Percentiles rank a stretch among this genome's conserved stretches.
These are phyloP conservation scores for Backusella australiensis DNA, from an alignment of 192 early-diverging fungal species.

Conservation along the genomic window DNA sequence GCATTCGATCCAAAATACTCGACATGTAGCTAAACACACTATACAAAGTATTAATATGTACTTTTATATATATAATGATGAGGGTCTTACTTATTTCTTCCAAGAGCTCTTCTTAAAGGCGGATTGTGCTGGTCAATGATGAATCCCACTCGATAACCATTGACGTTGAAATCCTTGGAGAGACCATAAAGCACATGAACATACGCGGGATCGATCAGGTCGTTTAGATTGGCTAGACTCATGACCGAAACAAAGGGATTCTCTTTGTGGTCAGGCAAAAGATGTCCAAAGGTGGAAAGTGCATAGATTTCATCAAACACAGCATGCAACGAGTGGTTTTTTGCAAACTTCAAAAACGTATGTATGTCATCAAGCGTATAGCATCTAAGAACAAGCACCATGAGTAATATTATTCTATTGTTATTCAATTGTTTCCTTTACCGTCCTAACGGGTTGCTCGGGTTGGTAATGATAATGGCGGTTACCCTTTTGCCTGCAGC, in stretches of 20 bases:
- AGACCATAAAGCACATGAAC: conserved; percentile 77
- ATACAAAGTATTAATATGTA: neutral
- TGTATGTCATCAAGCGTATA: conserved; percentile 53
- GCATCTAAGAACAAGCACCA: conserved; percentile 32
- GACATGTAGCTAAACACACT: conserved; percentile 65
- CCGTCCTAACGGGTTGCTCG: conserved; percentile 71
- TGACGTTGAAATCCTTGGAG: conserved; percentile 83
- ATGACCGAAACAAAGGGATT: conserved; percentile 66
- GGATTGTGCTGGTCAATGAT: conserved; percentile 62
- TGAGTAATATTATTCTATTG: too few species aligned
- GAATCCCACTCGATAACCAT: conserved; percentile 70
- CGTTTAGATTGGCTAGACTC: conserved; percentile 46
- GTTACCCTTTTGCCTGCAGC: conserved; percentile 44
- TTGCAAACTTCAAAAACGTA: conserved; percentile 61
- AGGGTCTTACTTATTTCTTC: conserved; percentile 39
- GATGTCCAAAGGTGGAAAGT: conserved; percentile 55
- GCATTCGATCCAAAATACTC: conserved; percentile 54
- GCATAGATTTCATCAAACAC: conserved; percentile 85
- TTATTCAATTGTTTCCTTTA: conserved; percentile 5
- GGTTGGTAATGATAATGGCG: conserved; percentile 70
- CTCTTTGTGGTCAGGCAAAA: neutral
- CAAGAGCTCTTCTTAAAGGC: conserved; percentile 36
- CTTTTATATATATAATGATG: neutral
- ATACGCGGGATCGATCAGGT: conserved; percentile 57
- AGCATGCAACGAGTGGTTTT: conserved; percentile 58